Evolutionary conservation across 2,329 filamentous ascomycete genomes (phyloP), one percentile per base, ranked within the genome.

Genomic region (Ophioceras dolichostomum): DNA sequence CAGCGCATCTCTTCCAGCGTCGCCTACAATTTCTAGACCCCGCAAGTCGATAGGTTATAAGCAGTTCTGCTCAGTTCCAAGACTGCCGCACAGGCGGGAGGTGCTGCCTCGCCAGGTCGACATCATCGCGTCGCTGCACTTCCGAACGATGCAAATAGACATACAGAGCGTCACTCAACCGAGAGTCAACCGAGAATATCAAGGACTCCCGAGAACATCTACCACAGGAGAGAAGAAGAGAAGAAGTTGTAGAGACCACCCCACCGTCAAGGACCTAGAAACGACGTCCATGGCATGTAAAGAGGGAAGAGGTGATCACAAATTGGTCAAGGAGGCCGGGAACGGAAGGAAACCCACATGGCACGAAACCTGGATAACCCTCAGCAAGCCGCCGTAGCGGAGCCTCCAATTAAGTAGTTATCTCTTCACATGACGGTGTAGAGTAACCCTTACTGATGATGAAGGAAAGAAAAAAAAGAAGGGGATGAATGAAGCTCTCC

Each of bases 361-460:
- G 54, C 53, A 53, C 49, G 43, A 49, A 48, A 34, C 31, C 37
- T 39, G 55, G 52, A 58, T 63, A 64, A 61, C 65, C 63, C 64
- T 67, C 65, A 70, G 66, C 65, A 67, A 67, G 64, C 64, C 65
- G 62, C 65, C 51, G 54, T 55, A 52, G 66, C 62, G 66, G 64
- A 69, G 66, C 65, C 66, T 55, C 61, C 65, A 52, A 57, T 45
- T 37, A 40, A 41, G 42, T 40, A 47, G 46, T 58, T 57, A 56
- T 56, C 53, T 55, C 60, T 61, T 62, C 64, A 69, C 59, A 55
- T 68, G 64, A 61, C 65, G 65, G 60, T 68, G 64, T 60, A 64
- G 59, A 58, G 54, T 55, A 58, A 59, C 54, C 57, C 60, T 53
- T 54, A 61, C 56, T 62, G 58, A 64, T 64, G 60, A 59, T 57